Base-by-base conservation (phyloP, 768 basidiomycete species). In the Trametes villosa region DNA sequence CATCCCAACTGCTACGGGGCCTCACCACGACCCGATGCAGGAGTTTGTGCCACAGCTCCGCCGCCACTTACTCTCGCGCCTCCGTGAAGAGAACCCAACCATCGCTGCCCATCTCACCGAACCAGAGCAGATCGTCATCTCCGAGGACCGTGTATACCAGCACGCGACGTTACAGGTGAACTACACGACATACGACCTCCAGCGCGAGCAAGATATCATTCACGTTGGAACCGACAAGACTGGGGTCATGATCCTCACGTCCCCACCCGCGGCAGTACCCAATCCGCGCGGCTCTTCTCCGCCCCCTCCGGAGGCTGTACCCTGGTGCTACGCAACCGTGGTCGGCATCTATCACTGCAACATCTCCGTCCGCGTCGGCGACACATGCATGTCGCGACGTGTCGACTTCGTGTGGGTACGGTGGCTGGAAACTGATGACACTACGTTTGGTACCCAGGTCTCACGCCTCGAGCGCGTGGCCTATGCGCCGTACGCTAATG, bases 351-450 rank as follows among this genome's bases (percentile, higher is more conserved):
- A 66, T 49, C 75, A 76, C 59, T 70, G 45, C 44, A 48, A 62
- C 27, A 68, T 74, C 3, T 17, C 45, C 1, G 24, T 11, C 17
- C 34, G 42, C 22, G 46, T n/a, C n/a, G n/a, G n/a, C n/a, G 46
- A 2, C 7, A 45, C 8, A 13, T 9, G 7, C 29, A 31, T 27
- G 17, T 22, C 51, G 13, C 31, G 20, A 12, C 27, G 41, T 15
- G 62, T 77, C 31, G 74, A 77, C 9, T 68, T 80, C 29, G 60
- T 80, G 1, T 78, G 75, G 74, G 71, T 80, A 4, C 70, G 71
- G 0, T 80, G 78, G 79, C 64, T 77, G 0, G 71, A 74, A 30
- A 67, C 67, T 4, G 61, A 61, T 2, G 76, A 54, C 66, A 31
- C 49, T 20, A 4, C 62, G 53, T 54, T 78, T 0, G 40, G 40